phyloP scores from a whole-genome alignment of 2,329 filamentous ascomycete species.

The Fusarium sarcochroum region DNA sequence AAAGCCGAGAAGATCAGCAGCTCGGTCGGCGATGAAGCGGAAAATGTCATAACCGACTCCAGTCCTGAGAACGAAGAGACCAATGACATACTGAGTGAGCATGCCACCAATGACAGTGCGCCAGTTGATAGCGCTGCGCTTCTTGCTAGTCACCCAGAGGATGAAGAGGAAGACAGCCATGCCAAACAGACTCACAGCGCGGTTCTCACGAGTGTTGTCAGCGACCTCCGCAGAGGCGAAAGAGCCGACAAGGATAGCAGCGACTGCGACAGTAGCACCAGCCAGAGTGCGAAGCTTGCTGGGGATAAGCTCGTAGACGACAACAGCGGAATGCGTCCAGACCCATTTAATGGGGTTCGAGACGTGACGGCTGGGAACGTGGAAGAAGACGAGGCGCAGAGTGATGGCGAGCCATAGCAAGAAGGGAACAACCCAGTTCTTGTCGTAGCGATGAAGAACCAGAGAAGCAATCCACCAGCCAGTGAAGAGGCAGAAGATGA shows the following conservation, averaged over 20 bases:
- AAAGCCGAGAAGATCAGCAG: constrained; percentile 81
- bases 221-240: constrained; percentile 79
- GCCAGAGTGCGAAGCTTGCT: constrained; percentile 73
- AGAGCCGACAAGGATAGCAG: constrained; percentile 81
- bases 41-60: constrained; percentile 90
- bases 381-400: constrained; percentile 80
- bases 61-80: constrained; percentile 88
- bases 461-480: constrained; percentile 84
- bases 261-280: constrained; percentile 75
- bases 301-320: constrained; percentile 74
- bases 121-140: constrained; percentile 76
- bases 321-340: constrained; percentile 76
- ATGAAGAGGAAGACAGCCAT: constrained; percentile 76
- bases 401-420: constrained; percentile 82
- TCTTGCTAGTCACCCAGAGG: constrained; percentile 79
- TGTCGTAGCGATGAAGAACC: constrained; percentile 78
- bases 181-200: constrained; percentile 85
- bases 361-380: constrained; percentile 77
- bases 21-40: constrained; percentile 84
- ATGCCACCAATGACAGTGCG: constrained; percentile 90
- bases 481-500: constrained; percentile 61
- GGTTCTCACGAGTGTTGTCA: constrained; percentile 85
- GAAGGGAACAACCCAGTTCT: constrained; percentile 88
- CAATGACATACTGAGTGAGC: constrained; percentile 88
- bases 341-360: constrained; percentile 75